phyloP scores from a whole-genome alignment of 83 land plant genomes.

The Larix sibirica region DNA sequence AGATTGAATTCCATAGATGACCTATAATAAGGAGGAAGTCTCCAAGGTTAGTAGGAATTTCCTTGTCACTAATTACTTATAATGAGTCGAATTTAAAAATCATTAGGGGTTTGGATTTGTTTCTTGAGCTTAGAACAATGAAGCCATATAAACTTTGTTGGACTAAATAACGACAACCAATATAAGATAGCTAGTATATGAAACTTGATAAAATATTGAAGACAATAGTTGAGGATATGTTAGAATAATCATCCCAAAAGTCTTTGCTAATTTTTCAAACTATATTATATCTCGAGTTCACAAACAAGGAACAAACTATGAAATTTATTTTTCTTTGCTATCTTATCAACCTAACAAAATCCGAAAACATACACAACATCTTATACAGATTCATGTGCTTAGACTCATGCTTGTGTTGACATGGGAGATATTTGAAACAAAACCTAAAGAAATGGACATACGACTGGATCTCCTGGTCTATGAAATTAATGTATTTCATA shows the following conservation, averaged over 20 bases:
- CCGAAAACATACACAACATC: background rate
- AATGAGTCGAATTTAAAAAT: background rate
- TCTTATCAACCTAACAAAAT: background rate
- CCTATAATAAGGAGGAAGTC: background rate
- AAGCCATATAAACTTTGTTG: background rate
- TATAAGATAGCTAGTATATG: background rate
- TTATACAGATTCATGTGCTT: background rate
- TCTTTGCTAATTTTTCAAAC: slow-evolving; percentile 81
- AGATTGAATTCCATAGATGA: background rate
- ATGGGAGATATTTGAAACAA: background rate
- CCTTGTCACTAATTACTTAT: background rate
- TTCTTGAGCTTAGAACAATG: background rate
- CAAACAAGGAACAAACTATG: background rate
- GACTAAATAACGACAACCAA: background rate
- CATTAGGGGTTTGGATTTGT: background rate
- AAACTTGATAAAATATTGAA: slow-evolving; percentile 75
- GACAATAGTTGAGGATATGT: slow-evolving; percentile 70
- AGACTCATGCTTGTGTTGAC: background rate
- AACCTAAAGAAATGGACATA: slow-evolving; percentile 93
- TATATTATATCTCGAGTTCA: slow-evolving; percentile 85
- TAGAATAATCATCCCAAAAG: slow-evolving; percentile 75
- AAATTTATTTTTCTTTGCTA: background rate
- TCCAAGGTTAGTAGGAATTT: background rate
- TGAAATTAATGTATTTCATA: slow-evolving; percentile 22
- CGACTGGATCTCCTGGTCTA: slow-evolving; percentile 84